Evolutionary conservation across 2,329 filamentous ascomycete genomes (phyloP), one percentile per base, ranked within the genome.

Genomic region (Ophiosphaerella korrae): DNA sequence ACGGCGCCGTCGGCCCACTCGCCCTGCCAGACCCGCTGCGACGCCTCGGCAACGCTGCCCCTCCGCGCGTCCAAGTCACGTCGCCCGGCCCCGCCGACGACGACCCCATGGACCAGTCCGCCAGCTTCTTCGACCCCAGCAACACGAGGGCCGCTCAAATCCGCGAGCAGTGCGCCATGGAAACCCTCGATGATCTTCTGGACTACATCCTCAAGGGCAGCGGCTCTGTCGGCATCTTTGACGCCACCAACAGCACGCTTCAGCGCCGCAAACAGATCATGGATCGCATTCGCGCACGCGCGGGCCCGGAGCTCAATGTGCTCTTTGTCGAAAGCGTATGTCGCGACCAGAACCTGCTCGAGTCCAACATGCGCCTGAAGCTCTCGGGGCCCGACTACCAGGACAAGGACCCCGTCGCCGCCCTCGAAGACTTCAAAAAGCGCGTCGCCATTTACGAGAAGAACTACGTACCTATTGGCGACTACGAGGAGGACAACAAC

Each of bases 341-440:
- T 74, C 82, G 91, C 53, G 92, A 97, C 63, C 81, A 89, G 52
- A 85, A 85, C 60, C 79, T 97, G 23, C 81, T 97, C 33, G 92
- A 97, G 74, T 90, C 92, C 14, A 97, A 97, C 69, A 97, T 97
- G 92, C 91, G 93, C 24, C 79, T 97, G 55, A 97, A 97, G 79
- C 85, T 97, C 6, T 95, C 90, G 3, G 94, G 94, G 0, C 94
- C 94, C 0, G 94, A 99, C 74, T 99, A 99, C 78, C 90, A 88
- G 66, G 90, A 91, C 70, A 95, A 96, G 75, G 93, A 99, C 64
- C 93, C 94, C 0, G 77, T 85, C 48, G 86, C 89, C 67, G 92
- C 94, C 1, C 79, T 97, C 36, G 86, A 83, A 31, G 94, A 99
- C 71, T 99, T 99, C 80, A 95, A 90, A 77, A 88, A 90, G 74